Conservation (phyloP, 345 rosid genomes). For the Syzygium grande region DNA sequence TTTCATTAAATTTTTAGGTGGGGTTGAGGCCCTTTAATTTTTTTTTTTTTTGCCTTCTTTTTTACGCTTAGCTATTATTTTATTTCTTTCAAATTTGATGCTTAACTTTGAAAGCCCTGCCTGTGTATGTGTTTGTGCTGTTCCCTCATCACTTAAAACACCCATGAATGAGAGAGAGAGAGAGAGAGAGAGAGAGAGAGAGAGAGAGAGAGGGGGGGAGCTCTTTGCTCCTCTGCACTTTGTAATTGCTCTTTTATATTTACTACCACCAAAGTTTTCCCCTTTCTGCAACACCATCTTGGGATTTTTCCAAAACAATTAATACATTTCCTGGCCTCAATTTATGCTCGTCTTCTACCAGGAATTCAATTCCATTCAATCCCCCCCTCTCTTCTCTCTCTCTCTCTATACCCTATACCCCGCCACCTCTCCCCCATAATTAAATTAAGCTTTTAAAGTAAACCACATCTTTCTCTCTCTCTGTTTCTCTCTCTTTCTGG, state of each 20-base stretch:
- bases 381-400: slow-evolving; percentile 10
- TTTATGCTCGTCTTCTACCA: slow-evolving; percentile 48
- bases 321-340: slow-evolving; percentile 48
- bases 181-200: slow-evolving; percentile 54
- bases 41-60: neutral
- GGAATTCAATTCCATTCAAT: slow-evolving; percentile 19
- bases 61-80: neutral
- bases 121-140: neutral
- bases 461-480: slow-evolving; percentile 24
- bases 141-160: slow-evolving; percentile 4
- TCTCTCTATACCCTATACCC: slow-evolving; percentile 18
- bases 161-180: slow-evolving; percentile 21
- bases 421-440: slow-evolving; percentile 59
- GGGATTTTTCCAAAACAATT: slow-evolving; percentile 30
- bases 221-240: slow-evolving; percentile 22
- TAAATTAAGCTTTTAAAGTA: slow-evolving; percentile 59
- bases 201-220: slow-evolving; percentile 36
- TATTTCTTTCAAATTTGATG: neutral
- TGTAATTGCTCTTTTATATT: slow-evolving; percentile 7
- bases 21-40: slow-evolving; percentile 21
- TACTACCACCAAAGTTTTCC: slow-evolving; percentile 27
- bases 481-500: slow-evolving; percentile 12
- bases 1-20: slow-evolving; percentile 45
- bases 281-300: slow-evolving; percentile 12
- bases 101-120: neutral